phyloP scores from a whole-genome alignment of 2,329 filamentous ascomycete genomes.

The Meredithiella fracta region DNA sequence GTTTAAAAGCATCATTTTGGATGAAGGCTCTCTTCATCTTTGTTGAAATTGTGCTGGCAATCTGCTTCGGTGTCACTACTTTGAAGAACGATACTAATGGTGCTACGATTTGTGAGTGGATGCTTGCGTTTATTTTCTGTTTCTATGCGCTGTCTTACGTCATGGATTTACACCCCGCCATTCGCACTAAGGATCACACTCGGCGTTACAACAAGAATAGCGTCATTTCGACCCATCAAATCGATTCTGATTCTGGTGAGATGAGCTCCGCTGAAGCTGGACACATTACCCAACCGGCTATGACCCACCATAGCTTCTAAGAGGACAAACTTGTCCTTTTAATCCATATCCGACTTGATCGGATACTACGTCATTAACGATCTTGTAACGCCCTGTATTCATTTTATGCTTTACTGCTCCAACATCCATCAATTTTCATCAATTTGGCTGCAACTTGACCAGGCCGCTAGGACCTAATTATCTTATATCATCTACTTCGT shows the following conservation, averaged over 20 bases:
- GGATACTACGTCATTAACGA: not conserved
- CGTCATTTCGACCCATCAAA: not conserved
- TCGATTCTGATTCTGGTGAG: not conserved
- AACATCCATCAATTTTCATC: no score
- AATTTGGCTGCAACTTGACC: not conserved
- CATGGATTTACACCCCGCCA: constrained; percentile 70
- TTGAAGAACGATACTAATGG: constrained; percentile 34
- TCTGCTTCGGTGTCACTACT: constrained; percentile 51
- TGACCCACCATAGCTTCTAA: constrained; percentile 3
- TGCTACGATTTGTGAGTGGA: constrained; percentile 61
- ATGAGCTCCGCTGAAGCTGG: not conserved
- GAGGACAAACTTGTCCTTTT: not conserved
- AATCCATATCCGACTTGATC: not conserved
- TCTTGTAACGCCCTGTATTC: not conserved
- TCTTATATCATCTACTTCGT: no score
- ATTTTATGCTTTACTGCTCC: not conserved
- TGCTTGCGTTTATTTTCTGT: constrained; percentile 69
- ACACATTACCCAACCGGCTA: not conserved
- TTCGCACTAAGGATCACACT: constrained; percentile 34
- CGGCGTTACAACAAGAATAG: not conserved
- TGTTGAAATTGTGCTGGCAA: constrained; percentile 55
- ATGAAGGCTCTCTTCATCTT: constrained; percentile 76
- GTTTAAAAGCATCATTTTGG: constrained; percentile 69
- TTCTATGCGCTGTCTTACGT: constrained; percentile 78
- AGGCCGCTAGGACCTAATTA: not conserved